Percentiles rank a stretch among this genome's conserved stretches.
Conservation (phyloP, 1,139 yeast species). For the Geotrichum phurueaensis region DNA sequence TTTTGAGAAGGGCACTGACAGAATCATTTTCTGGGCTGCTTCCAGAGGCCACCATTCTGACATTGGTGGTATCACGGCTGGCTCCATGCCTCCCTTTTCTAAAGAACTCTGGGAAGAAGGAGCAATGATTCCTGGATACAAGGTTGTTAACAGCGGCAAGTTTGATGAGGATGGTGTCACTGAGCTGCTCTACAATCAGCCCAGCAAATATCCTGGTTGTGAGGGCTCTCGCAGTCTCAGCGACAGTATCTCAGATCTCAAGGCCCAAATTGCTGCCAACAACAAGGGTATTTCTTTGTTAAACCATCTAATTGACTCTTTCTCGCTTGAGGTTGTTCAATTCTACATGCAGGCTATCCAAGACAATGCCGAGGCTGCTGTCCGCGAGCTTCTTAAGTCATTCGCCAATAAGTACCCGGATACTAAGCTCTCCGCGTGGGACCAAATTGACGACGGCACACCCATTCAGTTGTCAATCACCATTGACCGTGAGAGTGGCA, state of each 20-base stretch:
- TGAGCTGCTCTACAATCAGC: slow-evolving; percentile 46
- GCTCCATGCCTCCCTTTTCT: slow-evolving; percentile 61
- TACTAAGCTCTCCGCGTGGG: slow-evolving; percentile 40
- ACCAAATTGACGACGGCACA: slow-evolving; percentile 60
- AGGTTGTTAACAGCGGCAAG: slow-evolving; percentile 49
- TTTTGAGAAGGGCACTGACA: slow-evolving; percentile 47
- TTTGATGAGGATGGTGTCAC: slow-evolving; percentile 51
- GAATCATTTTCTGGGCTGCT: slow-evolving; percentile 55
- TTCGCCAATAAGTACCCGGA: slow-evolving; percentile 33
- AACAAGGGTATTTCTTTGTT: slow-evolving; percentile 55
- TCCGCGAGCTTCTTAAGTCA: slow-evolving; percentile 41
- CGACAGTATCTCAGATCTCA: slow-evolving; percentile 57
- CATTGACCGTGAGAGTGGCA: slow-evolving; percentile 42
- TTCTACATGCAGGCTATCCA: slow-evolving; percentile 58
- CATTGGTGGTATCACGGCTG: slow-evolving; percentile 61
- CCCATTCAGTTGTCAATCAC: slow-evolving; percentile 43
- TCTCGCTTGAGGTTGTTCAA: slow-evolving; percentile 47
- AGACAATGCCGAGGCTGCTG: slow-evolving; percentile 53
- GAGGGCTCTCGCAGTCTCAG: slow-evolving; percentile 54
- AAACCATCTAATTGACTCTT: slow-evolving; percentile 45
- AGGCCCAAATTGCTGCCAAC: slow-evolving; percentile 65
- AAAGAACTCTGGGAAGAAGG: slow-evolving; percentile 60
- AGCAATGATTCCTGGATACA: slow-evolving; percentile 52
- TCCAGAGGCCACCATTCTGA: slow-evolving; percentile 66
- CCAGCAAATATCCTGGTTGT: slow-evolving; percentile 51